Evolutionary conservation across 23 red algal genomes (phyloP).

Genomic region (Gracilaria gracilis): DNA sequence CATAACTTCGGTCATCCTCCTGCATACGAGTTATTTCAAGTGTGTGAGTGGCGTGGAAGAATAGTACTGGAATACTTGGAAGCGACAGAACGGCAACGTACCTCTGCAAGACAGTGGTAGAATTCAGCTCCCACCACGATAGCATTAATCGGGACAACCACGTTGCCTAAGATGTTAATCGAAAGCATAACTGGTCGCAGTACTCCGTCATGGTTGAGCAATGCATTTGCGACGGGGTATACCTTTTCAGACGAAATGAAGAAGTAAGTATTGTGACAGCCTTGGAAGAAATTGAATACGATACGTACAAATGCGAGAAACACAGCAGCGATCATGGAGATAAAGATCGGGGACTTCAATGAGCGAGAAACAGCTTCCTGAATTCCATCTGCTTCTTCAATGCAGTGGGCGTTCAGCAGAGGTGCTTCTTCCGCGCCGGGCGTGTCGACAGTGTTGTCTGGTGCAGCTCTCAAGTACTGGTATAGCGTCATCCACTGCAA

Average conservation of each 20-base stretch:
- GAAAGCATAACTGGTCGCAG: conserved; percentile 40
- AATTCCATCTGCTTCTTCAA: not conserved
- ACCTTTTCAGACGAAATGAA: not conserved
- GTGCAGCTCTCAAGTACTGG: conserved; percentile 10
- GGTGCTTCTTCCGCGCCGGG: not conserved
- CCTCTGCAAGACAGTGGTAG: not conserved
- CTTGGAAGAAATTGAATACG: not conserved
- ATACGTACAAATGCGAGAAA: conserved; percentile 30
- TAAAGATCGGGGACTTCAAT: conserved; percentile 24
- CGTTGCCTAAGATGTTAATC: conserved; percentile 53
- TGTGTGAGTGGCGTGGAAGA: not conserved
- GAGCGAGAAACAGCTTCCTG: not conserved
- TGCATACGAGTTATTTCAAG: not conserved
- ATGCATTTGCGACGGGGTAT: conserved; percentile 9
- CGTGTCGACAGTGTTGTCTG: not conserved
- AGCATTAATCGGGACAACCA: conserved; percentile 39
- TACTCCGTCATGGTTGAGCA: conserved; percentile 17
- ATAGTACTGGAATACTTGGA: not conserved
- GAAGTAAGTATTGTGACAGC: not conserved
- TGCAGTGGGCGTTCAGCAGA: not conserved
- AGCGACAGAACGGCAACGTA: not conserved
- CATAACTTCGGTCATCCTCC: not conserved
- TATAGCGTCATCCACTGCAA: conserved; percentile 6
- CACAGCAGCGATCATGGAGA: conserved; percentile 25
- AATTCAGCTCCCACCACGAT: conserved; percentile 52